Percentiles rank a stretch among this genome's conserved stretches.
Evolutionary conservation across 1,139 yeast genomes (phyloP).

Genomic region (Geotrichum candidum): DNA sequence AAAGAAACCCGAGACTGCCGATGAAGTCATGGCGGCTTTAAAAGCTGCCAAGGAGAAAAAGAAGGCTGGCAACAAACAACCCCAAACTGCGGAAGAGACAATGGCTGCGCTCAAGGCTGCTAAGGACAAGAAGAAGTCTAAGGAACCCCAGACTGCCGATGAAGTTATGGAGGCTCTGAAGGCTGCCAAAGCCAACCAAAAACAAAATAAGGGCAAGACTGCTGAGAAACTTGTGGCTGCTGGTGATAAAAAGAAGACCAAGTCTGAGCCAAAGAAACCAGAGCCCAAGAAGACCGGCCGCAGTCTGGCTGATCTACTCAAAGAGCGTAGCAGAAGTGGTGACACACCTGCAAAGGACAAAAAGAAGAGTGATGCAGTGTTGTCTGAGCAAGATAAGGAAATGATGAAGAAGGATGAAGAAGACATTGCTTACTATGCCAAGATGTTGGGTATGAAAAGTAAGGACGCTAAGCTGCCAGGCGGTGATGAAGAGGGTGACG

Average conservation of each 20-base stretch:
- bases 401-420: slow-evolving; percentile 48
- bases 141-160: slow-evolving; percentile 28
- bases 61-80: background rate
- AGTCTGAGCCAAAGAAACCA: slow-evolving; percentile 10
- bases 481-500: slow-evolving; percentile 51
- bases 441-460: slow-evolving; percentile 65
- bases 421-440: slow-evolving; percentile 78
- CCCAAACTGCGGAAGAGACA: slow-evolving; percentile 25
- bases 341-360: background rate
- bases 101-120: slow-evolving; percentile 41
- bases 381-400: slow-evolving; percentile 15
- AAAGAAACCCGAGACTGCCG: slow-evolving; percentile 8
- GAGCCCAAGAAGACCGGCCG: slow-evolving; percentile 8
- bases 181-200: slow-evolving; percentile 33
- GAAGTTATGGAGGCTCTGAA: slow-evolving; percentile 44
- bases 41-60: slow-evolving; percentile 36
- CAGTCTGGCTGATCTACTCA: slow-evolving; percentile 17
- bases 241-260: slow-evolving; percentile 30
- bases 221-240: slow-evolving; percentile 32
- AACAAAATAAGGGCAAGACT: slow-evolving; percentile 23
- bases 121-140: slow-evolving; percentile 30
- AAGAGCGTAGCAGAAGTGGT: slow-evolving; percentile 1
- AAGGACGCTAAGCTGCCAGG: slow-evolving; percentile 33
- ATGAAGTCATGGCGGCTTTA: slow-evolving; percentile 39
- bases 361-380: slow-evolving; percentile 12